Conservation (phyloP, 2,329 filamentous ascomycete species). For the Metarhizium anisopliae region DNA sequence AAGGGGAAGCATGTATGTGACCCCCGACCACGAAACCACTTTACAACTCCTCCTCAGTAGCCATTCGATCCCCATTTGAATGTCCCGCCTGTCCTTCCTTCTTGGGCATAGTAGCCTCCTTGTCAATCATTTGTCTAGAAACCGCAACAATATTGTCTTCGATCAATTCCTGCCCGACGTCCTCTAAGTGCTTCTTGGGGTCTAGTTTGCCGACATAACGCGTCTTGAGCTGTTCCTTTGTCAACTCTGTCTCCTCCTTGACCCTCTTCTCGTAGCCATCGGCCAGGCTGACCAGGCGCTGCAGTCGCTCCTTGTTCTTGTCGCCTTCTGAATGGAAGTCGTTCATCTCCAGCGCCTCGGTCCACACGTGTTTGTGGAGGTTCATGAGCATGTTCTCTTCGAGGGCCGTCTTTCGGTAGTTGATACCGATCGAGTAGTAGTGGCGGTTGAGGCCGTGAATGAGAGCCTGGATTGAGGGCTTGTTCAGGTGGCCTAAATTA, state of each 20-base stretch:
- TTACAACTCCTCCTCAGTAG: slow-evolving; percentile 51
- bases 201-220: slow-evolving; percentile 98
- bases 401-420: slow-evolving; percentile 93
- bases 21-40: neutral
- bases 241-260: slow-evolving; percentile 96
- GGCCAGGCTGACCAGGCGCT: slow-evolving; percentile 79
- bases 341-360: slow-evolving; percentile 92
- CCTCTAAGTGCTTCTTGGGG: slow-evolving; percentile 98
- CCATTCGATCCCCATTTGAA: slow-evolving; percentile 55
- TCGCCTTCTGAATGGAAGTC: slow-evolving; percentile 81
- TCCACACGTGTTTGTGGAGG: slow-evolving; percentile 98
- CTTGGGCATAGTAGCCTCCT: slow-evolving; percentile 87
- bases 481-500: slow-evolving; percentile 96
- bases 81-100: slow-evolving; percentile 48
- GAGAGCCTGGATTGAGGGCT: slow-evolving; percentile 97
- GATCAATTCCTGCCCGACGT: slow-evolving; percentile 91
- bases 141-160: slow-evolving; percentile 99
- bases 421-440: slow-evolving; percentile 98
- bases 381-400: slow-evolving; percentile 99
- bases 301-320: slow-evolving; percentile 79
- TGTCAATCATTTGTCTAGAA: slow-evolving; percentile 99
- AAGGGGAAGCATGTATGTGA: slow-evolving; percentile 10
- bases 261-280: slow-evolving; percentile 98
- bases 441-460: slow-evolving; percentile 97
- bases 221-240: slow-evolving; percentile 95